These are phyloP conservation scores for Colletotrichum tropicicola DNA, from an alignment of 2,329 filamentous ascomycete species.

Conservation along the genomic window DNA sequence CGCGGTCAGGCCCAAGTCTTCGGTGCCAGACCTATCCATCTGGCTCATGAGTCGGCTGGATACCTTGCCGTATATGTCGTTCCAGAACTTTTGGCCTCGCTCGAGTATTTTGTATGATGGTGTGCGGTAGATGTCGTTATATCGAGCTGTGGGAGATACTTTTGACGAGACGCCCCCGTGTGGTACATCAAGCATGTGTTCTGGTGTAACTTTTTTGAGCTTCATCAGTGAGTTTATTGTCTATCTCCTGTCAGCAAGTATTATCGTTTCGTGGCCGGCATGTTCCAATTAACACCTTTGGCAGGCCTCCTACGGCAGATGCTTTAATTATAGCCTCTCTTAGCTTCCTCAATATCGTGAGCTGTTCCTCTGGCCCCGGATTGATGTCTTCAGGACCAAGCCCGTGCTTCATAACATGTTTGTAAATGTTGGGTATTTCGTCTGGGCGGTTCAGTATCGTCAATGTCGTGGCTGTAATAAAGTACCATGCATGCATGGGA, in stretches of 20 bases:
- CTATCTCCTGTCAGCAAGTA: slow-evolving; percentile 34
- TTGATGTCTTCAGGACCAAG: slow-evolving; percentile 32
- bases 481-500: slow-evolving; percentile 57
- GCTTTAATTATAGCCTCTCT: slow-evolving; percentile 60
- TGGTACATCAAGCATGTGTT: slow-evolving; percentile 51
- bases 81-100: slow-evolving; percentile 57
- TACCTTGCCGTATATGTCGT: slow-evolving; percentile 59
- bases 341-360: slow-evolving; percentile 54
- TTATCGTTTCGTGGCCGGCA: background rate
- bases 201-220: slow-evolving; percentile 53
- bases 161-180: slow-evolving; percentile 31
- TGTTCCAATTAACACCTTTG: slow-evolving; percentile 57
- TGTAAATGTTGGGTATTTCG: slow-evolving; percentile 55
- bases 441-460: slow-evolving; percentile 58
- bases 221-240: slow-evolving; percentile 57
- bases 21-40: slow-evolving; percentile 57
- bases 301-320: slow-evolving; percentile 56
- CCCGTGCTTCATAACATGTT: slow-evolving; percentile 47
- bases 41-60: slow-evolving; percentile 54
- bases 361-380: slow-evolving; percentile 45
- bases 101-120: slow-evolving; percentile 45
- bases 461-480: slow-evolving; percentile 54
- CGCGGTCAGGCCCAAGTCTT: slow-evolving; percentile 57
- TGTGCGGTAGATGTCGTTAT: slow-evolving; percentile 47
- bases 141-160: slow-evolving; percentile 48